Evolutionary conservation across 2,329 filamentous ascomycete genomes (phyloP).

Genomic region (Exophiala xenobiotica): DNA sequence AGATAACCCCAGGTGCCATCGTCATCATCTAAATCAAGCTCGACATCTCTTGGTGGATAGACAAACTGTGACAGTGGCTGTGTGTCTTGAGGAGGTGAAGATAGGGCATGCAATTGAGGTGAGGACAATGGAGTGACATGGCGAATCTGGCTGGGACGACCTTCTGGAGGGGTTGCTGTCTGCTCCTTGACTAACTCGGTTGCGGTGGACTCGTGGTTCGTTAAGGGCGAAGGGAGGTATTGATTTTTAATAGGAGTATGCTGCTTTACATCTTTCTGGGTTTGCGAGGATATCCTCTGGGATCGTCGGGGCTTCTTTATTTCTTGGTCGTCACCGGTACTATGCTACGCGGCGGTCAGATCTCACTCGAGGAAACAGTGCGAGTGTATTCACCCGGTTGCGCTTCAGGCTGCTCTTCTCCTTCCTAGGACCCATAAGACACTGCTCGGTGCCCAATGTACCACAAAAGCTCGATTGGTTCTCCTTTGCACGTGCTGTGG

Average conservation of each 20-base stretch:
- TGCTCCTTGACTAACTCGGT: constrained; percentile 63
- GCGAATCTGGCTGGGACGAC: constrained; percentile 54
- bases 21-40: constrained; percentile 79
- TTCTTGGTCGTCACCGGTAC: constrained; percentile 64
- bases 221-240: constrained; percentile 80
- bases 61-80: constrained; percentile 79
- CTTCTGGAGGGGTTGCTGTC: constrained; percentile 68
- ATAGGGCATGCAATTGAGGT: constrained; percentile 50
- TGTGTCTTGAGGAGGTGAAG: constrained; percentile 71
- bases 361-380: constrained; percentile 24
- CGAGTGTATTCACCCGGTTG: constrained; percentile 60
- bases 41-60: constrained; percentile 68
- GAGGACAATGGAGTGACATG: constrained; percentile 47
- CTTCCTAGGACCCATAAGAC: constrained; percentile 46
- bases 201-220: constrained; percentile 63
- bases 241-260: constrained; percentile 60
- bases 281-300: constrained; percentile 65
- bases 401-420: constrained; percentile 88
- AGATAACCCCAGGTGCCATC: constrained; percentile 94
- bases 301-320: constrained; percentile 83
- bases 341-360: constrained; percentile 54
- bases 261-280: constrained; percentile 30
- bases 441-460: background rate
- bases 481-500: background rate
- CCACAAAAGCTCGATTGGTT: background rate